Percentiles rank a stretch among this genome's conserved stretches.
These are phyloP conservation scores for Begonia loranthoides DNA, from an alignment of 306 rosid genomes.

Conservation along the genomic window DNA sequence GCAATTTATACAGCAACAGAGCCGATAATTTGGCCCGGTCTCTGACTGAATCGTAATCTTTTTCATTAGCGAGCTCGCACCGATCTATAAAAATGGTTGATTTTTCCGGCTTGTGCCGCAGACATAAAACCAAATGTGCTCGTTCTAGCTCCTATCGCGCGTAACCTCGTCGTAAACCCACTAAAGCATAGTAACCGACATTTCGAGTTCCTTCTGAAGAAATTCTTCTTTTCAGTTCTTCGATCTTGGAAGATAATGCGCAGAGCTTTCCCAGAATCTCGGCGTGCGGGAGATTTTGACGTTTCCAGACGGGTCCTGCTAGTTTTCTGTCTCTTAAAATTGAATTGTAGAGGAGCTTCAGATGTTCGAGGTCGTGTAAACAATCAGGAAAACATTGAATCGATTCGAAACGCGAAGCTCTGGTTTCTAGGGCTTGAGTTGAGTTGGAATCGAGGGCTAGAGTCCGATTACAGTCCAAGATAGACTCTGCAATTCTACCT, in stretches of 20 bases:
- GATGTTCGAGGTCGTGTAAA: slow-evolving; percentile 85
- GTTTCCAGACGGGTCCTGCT: slow-evolving; percentile 84
- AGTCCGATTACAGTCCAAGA: slow-evolving; percentile 78
- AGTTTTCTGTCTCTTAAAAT: slow-evolving; percentile 71
- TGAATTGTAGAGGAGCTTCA: slow-evolving; percentile 74
- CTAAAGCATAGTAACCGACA: slow-evolving; percentile 60
- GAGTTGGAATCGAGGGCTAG: slow-evolving; percentile 60
- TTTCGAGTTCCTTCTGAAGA: slow-evolving; percentile 47
- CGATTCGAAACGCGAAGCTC: slow-evolving; percentile 66
- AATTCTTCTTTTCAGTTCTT: slow-evolving; percentile 50
- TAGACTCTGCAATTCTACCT: slow-evolving; percentile 72
- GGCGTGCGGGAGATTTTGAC: too few relatives aligned
- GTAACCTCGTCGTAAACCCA: slow-evolving; percentile 77
- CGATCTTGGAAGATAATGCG: slow-evolving; percentile 38
- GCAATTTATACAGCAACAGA: too few relatives aligned
- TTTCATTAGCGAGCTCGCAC: slow-evolving; percentile 59
- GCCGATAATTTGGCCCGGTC: too few relatives aligned
- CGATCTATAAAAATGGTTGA: slow-evolving; percentile 48
- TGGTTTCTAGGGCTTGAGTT: slow-evolving; percentile 74
- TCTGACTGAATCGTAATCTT: too few relatives aligned
- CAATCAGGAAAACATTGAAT: slow-evolving; percentile 72
- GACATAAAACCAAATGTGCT: slow-evolving; percentile 50
- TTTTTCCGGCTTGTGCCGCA: slow-evolving; percentile 76
- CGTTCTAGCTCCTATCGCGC: slow-evolving; percentile 74
- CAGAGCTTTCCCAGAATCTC: slow-evolving; percentile 78